Evolutionary conservation across 1,139 yeast species (phyloP).

Genomic region (Diutina pseudorugosa): DNA sequence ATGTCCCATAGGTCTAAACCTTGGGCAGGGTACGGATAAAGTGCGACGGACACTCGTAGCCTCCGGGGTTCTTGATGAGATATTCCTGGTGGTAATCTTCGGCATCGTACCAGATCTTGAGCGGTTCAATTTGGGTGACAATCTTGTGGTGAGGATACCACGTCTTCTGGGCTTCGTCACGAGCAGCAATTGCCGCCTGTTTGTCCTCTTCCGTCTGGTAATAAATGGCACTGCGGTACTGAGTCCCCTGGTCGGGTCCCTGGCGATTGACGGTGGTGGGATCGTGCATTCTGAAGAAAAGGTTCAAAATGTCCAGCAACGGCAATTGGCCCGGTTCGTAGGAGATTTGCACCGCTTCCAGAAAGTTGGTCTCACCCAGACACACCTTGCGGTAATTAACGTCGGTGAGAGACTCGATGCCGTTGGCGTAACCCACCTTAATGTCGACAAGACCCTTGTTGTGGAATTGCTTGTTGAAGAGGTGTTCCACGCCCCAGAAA

Average conservation of each 20-base stretch:
- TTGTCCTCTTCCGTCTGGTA: slow-evolving; percentile 38
- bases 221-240: slow-evolving; percentile 72
- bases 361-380: slow-evolving; percentile 55
- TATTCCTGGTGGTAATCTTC: slow-evolving; percentile 88
- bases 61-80: slow-evolving; percentile 64
- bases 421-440: slow-evolving; percentile 88
- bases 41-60: slow-evolving; percentile 87
- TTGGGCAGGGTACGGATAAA: slow-evolving; percentile 23
- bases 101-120: slow-evolving; percentile 73
- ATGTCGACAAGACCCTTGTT: slow-evolving; percentile 60
- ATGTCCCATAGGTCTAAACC: slow-evolving; percentile 9
- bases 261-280: slow-evolving; percentile 53
- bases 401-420: slow-evolving; percentile 28
- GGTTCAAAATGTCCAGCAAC: slow-evolving; percentile 56
- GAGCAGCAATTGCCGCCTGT: slow-evolving; percentile 17
- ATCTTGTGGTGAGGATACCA: slow-evolving; percentile 32
- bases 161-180: slow-evolving; percentile 21
- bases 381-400: slow-evolving; percentile 77
- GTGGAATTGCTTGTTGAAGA: slow-evolving; percentile 55
- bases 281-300: slow-evolving; percentile 88
- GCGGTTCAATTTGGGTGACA: slow-evolving; percentile 60
- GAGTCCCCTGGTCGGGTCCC: slow-evolving; percentile 78
- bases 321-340: slow-evolving; percentile 59
- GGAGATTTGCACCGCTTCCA: slow-evolving; percentile 72
- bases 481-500: slow-evolving; percentile 92